Evolutionary conservation across 495 filamentous ascomycete species (phyloP).

Genomic region (Penicillium antarcticum): DNA sequence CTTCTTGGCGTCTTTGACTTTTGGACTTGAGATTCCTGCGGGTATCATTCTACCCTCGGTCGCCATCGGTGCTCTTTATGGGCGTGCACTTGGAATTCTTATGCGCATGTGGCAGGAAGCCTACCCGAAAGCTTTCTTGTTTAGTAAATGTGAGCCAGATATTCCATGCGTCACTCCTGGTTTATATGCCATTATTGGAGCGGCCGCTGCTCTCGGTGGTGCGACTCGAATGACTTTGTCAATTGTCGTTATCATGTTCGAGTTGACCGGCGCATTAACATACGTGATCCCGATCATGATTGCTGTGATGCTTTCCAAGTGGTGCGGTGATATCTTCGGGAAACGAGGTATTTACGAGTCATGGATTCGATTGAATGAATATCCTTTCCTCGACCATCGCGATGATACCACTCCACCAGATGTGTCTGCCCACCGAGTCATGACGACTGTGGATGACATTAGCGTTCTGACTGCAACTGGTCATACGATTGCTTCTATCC

Average conservation of each 20-base stretch:
- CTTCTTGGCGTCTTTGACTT: slow-evolving; percentile 82
- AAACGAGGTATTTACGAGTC: slow-evolving; percentile 94
- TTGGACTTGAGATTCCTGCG: slow-evolving; percentile 94
- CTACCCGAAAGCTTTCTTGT: slow-evolving; percentile 72
- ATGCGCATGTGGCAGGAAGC: slow-evolving; percentile 85
- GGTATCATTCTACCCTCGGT: slow-evolving; percentile 97
- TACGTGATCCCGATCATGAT: slow-evolving; percentile 99
- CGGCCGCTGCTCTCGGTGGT: slow-evolving; percentile 91
- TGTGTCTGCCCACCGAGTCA: slow-evolving; percentile 77
- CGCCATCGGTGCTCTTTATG: slow-evolving; percentile 89
- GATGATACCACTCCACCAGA: slow-evolving; percentile 82
- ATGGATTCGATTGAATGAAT: slow-evolving; percentile 96
- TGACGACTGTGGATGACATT: slow-evolving; percentile 90
- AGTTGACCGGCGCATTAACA: slow-evolving; percentile 90
- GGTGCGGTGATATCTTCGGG: slow-evolving; percentile 96
- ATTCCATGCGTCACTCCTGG: slow-evolving; percentile 89
- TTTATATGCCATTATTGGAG: slow-evolving; percentile 94
- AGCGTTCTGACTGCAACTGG: slow-evolving; percentile 79
- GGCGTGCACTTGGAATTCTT: slow-evolving; percentile 85
- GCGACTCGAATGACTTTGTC: slow-evolving; percentile 97
- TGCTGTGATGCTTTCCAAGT: slow-evolving; percentile 97
- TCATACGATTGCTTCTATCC: slow-evolving; percentile 77
- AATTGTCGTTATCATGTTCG: slow-evolving; percentile 99
- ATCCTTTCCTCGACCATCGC: slow-evolving; percentile 91
- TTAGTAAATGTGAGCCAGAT: slow-evolving; percentile 80